phyloP scores from a whole-genome alignment of 1,139 yeast species.

The Suhomyces bribrorum region DNA sequence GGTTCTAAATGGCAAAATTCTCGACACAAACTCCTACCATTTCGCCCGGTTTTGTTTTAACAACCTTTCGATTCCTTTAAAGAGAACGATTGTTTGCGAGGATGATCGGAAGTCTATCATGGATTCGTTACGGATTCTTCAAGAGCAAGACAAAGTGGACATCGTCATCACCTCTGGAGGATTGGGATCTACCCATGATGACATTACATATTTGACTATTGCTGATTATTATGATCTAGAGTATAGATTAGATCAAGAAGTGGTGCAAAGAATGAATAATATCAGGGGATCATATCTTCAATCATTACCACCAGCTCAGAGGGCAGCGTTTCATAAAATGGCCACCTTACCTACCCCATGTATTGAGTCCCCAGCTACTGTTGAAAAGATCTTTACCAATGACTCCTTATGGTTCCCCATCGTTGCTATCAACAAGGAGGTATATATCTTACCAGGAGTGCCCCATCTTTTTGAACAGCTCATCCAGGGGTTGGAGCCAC shows the following conservation, averaged over 20 bases:
- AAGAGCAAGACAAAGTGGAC: slow-evolving; percentile 52
- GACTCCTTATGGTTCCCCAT: slow-evolving; percentile 81
- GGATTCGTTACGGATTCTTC: slow-evolving; percentile 49
- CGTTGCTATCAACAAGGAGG: slow-evolving; percentile 60
- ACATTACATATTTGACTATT: slow-evolving; percentile 73
- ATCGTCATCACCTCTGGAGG: slow-evolving; percentile 81
- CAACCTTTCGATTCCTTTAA: slow-evolving; percentile 60
- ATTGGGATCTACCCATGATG: slow-evolving; percentile 90
- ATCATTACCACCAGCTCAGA: slow-evolving; percentile 45
- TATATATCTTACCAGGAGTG: slow-evolving; percentile 79
- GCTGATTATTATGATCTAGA: slow-evolving; percentile 62
- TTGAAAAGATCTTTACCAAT: slow-evolving; percentile 53
- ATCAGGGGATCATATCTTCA: slow-evolving; percentile 44
- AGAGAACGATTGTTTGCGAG: slow-evolving; percentile 70
- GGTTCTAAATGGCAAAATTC: slow-evolving; percentile 81
- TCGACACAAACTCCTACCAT: slow-evolving; percentile 72
- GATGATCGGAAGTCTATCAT: slow-evolving; percentile 71
- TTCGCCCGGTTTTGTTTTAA: slow-evolving; percentile 72
- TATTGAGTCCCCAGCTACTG: slow-evolving; percentile 24
- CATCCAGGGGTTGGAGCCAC: slow-evolving; percentile 33
- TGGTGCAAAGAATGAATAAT: slow-evolving; percentile 59
- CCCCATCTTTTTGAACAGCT: slow-evolving; percentile 68
- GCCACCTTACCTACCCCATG: slow-evolving; percentile 65
- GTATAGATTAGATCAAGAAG: slow-evolving; percentile 53
- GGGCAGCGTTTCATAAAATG: slow-evolving; percentile 69